Base-by-base conservation (phyloP, 768 basidiomycete species). In the Tricholomella constricta region DNA sequence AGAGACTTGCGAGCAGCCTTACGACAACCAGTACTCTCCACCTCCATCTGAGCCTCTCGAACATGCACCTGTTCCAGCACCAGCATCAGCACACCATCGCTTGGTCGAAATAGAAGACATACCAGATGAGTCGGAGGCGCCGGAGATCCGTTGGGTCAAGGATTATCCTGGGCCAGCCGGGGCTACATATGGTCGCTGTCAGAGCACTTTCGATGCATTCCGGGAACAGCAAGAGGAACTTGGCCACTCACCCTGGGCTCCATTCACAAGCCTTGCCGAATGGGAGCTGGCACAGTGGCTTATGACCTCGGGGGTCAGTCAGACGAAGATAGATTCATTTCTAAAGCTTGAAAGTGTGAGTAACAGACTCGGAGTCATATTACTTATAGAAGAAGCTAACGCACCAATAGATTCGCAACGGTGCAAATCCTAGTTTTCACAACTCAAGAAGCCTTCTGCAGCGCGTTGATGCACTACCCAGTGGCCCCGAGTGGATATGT, bases 401-500 rank as follows among this genome's bases (percentile, higher is more conserved):
- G 25, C n/a, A n/a, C 23, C 12, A 11, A 5, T 26, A 45, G 44
- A 45, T 45, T n/a, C 11, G 14, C 4, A 42, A 52, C 1, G 37
- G 31, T 22, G 26, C 26, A 11, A 6, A 22, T 1, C 55, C 51
- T 6, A 14, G 48, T 15, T 64, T 57, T 35, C 48, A 52, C 26
- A 64, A 62, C 36, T 47, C 37, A 12, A 37, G 50, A 10, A 40
- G 46, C 15, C 49, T 59, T 5, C 25, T 59, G 20, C 45, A 56
- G 34, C 48, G 49, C 9, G 45, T 70, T 11, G 62, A 68, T 54
- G n/a, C 31, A 10, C 55, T 70, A 1, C 63, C 61, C 3, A 44
- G 20, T 19, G 65, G 63, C 11, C 54, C 65, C 19, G 48, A 53
- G 17, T 70, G 65, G 66, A 51, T 2, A 20, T 71, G 70, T 46